Conservation (phyloP, 495 filamentous ascomycete genomes). For the Lasiosphaeria hispida region DNA sequence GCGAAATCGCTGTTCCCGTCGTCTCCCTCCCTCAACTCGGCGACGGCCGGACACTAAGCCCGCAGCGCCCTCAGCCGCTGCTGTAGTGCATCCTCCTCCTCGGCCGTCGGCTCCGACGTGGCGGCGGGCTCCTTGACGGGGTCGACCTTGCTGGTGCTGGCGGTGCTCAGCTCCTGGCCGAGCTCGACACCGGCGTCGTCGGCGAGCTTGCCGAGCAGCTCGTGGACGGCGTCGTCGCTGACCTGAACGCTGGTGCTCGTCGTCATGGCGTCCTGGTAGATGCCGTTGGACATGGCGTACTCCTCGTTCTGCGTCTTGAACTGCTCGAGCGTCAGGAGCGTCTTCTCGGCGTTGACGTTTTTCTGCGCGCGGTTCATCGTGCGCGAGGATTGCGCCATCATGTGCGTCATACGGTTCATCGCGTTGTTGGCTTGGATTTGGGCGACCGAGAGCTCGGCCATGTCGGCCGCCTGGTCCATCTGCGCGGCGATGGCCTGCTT, state of each 20-base stretch:
- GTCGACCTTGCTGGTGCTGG: slow-evolving; percentile 52
- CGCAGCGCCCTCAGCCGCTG: slow-evolving; percentile 55
- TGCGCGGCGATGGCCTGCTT: slow-evolving; percentile 54
- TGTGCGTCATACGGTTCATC: slow-evolving; percentile 54
- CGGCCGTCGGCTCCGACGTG: slow-evolving; percentile 53
- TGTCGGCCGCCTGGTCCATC: slow-evolving; percentile 55
- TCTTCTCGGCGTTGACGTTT: slow-evolving; percentile 72
- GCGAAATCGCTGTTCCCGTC: background rate
- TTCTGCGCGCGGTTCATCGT: slow-evolving; percentile 64
- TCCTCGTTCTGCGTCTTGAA: slow-evolving; percentile 84
- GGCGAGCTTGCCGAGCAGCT: slow-evolving; percentile 73
- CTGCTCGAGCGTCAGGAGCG: slow-evolving; percentile 64
- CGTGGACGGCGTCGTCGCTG: slow-evolving; percentile 80
- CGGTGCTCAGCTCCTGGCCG: slow-evolving; percentile 63
- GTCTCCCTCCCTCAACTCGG: background rate
- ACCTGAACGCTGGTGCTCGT: slow-evolving; percentile 71
- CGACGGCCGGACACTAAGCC: slow-evolving; percentile 31
- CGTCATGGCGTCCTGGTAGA: slow-evolving; percentile 80
- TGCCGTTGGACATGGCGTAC: slow-evolving; percentile 75
- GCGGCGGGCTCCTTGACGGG: slow-evolving; percentile 36
- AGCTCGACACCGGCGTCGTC: slow-evolving; percentile 80
- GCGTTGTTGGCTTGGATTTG: slow-evolving; percentile 56
- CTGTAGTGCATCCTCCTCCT: slow-evolving; percentile 62
- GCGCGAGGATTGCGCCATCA: slow-evolving; percentile 49
- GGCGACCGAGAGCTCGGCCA: slow-evolving; percentile 49